phyloP scores from a whole-genome alignment of 805 yeast species.

The Zygotorulaspora chibaensis region DNA sequence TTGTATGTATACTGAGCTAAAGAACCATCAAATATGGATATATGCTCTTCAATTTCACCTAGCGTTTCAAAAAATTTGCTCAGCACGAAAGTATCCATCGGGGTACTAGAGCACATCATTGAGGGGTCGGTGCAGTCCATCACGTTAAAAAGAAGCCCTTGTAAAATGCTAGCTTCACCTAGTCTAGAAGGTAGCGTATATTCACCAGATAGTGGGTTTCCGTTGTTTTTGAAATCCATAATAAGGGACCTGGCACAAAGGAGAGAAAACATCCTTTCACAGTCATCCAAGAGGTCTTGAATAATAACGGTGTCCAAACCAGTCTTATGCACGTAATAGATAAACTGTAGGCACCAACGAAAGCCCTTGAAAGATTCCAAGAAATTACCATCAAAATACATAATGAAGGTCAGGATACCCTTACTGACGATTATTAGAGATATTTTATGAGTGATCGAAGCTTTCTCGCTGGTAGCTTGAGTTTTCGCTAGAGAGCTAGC shows the following conservation, averaged over 20 bases:
- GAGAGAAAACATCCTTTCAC: constrained; percentile 15
- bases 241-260: constrained; percentile 16
- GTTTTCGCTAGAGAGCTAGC: constrained; percentile 13
- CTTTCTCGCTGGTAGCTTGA: neutral
- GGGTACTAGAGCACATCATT: constrained; percentile 6
- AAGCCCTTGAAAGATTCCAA: constrained; percentile 16
- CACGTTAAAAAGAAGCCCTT: constrained; percentile 16
- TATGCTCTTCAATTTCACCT: constrained; percentile 18
- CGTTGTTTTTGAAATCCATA: constrained; percentile 4
- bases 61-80: constrained; percentile 17
- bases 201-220: neutral
- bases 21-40: constrained; percentile 17
- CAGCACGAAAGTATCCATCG: constrained; percentile 7
- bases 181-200: constrained; percentile 1
- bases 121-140: constrained; percentile 16
- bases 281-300: constrained; percentile 7
- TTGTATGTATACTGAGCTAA: constrained; percentile 15
- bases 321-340: constrained; percentile 11
- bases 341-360: constrained; percentile 23
- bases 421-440: constrained; percentile 8
- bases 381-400: constrained; percentile 12
- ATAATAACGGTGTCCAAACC: neutral
- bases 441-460: constrained; percentile 2
- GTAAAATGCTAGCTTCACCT: constrained; percentile 11
- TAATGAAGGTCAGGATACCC: constrained; percentile 8